A percentile compares a stretch with the other conserved stretches of the same genome.
Conservation (phyloP, 2,329 filamentous ascomycete genomes). For the Drechslerella dactyloides region DNA sequence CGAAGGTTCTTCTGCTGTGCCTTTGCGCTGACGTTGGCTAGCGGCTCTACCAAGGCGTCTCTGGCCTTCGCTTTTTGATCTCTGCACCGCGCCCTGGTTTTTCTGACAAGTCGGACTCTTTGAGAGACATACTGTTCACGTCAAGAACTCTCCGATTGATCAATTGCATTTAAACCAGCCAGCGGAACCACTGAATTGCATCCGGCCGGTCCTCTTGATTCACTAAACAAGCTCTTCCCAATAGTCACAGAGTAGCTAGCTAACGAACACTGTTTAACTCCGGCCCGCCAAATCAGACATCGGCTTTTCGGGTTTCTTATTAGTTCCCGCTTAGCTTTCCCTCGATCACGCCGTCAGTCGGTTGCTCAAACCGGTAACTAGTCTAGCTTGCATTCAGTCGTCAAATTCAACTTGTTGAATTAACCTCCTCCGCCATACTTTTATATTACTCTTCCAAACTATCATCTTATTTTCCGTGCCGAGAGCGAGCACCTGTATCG, state of each 20-base stretch:
- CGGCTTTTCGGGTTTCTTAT: neutral
- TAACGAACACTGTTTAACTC: neutral
- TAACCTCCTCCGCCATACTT: neutral
- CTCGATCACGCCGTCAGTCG: neutral
- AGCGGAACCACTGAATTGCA: constrained; percentile 22
- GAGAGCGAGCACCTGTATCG: neutral
- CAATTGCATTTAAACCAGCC: constrained; percentile 41
- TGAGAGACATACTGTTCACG: neutral
- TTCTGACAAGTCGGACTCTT: neutral
- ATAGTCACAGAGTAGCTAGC: neutral
- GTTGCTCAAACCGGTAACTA: neutral
- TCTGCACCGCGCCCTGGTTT: neutral
- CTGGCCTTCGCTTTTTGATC: neutral
- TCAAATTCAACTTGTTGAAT: neutral
- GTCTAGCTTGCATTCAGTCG: neutral
- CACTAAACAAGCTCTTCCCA: neutral
- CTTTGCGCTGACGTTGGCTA: neutral
- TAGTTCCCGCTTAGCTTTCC: neutral
- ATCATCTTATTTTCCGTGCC: constrained; percentile 3
- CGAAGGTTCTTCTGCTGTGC: constrained; percentile 41
- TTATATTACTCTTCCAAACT: neutral
- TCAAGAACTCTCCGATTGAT: constrained; percentile 44
- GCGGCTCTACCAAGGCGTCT: constrained; percentile 35
- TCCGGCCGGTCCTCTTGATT: neutral
- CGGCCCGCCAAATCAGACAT: neutral